A percentile compares a stretch with the other conserved stretches of the same genome.
Evolutionary conservation across 306 rosid genomes (phyloP).

Genomic region (Betula pendula): DNA sequence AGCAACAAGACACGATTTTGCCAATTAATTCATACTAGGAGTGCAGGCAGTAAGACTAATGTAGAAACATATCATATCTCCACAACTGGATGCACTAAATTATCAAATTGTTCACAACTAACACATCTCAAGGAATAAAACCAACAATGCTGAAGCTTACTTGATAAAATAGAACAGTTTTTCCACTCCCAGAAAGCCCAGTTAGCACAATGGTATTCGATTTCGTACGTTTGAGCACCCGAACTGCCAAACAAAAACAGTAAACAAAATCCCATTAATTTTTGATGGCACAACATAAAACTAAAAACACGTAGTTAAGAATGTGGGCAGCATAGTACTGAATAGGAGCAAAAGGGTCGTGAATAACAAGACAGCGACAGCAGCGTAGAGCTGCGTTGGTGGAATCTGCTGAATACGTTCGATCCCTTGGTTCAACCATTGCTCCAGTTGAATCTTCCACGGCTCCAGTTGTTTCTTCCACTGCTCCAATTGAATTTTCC

Average conservation of each 20-base stretch:
- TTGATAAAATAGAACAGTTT: conserved; percentile 81
- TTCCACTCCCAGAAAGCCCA: conserved; percentile 84
- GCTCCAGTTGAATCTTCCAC: conserved; percentile 46
- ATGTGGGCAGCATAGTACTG: conserved; percentile 18
- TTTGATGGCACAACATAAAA: neutral
- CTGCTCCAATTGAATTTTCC: conserved; percentile 1
- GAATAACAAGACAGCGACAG: conserved; percentile 48
- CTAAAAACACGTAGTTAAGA: neutral
- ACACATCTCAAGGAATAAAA: neutral
- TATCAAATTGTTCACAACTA: neutral
- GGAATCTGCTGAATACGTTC: conserved; percentile 52
- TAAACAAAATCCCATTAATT: neutral
- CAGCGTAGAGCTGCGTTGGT: conserved; percentile 56
- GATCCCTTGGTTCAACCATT: conserved; percentile 33
- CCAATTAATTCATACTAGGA: neutral
- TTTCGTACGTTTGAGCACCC: conserved; percentile 65
- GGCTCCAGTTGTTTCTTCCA: conserved; percentile 31
- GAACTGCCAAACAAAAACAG: conserved; percentile 43
- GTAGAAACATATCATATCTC: neutral
- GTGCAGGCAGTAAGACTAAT: neutral
- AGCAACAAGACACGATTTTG: neutral
- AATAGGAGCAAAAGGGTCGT: conserved; percentile 49
- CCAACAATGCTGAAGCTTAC: conserved; percentile 30
- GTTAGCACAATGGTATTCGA: conserved; percentile 69
- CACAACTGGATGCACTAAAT: neutral